A percentile compares a stretch with the other conserved stretches of the same genome.
Conservation (phyloP, 78 protist species). For the Paratrimastix pyriformis region DNA sequence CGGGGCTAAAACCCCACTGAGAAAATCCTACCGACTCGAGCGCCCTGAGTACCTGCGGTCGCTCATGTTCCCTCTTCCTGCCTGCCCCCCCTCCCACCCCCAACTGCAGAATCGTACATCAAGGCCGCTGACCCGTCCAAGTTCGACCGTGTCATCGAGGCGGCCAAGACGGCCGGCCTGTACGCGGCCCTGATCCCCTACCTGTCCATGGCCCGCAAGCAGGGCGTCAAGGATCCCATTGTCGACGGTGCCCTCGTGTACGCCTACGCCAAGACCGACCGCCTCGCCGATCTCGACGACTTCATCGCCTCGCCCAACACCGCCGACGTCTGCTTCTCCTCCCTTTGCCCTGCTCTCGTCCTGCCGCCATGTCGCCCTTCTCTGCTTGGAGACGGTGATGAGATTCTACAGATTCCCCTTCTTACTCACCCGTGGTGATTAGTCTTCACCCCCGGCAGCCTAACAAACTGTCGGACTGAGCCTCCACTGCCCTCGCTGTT, state of each 20-base stretch:
- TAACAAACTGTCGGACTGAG: too few relatives aligned
- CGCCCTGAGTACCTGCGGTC: too few relatives aligned
- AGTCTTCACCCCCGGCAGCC: too few relatives aligned
- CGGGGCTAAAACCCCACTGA: not conserved
- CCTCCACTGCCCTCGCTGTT: too few relatives aligned
- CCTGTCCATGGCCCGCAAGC: slow-evolving; percentile 81
- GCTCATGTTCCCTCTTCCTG: not conserved
- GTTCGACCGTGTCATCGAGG: slow-evolving; percentile 32
- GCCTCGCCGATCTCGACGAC: slow-evolving; percentile 92
- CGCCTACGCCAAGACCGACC: slow-evolving; percentile 83
- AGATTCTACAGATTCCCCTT: too few relatives aligned
- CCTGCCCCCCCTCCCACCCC: not conserved
- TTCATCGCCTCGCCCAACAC: slow-evolving; percentile 78
- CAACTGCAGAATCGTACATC: slow-evolving; percentile 35
- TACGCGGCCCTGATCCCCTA: slow-evolving; percentile 65
- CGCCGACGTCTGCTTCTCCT: slow-evolving; percentile 34
- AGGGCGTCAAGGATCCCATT: slow-evolving; percentile 68
- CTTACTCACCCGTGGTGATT: too few relatives aligned
- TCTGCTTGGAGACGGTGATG: too few relatives aligned
- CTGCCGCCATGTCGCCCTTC: too few relatives aligned
- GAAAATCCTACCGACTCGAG: not conserved
- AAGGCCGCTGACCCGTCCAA: slow-evolving; percentile 69
- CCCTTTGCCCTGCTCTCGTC: not conserved
- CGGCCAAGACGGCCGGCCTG: slow-evolving; percentile 44
- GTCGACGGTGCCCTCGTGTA: slow-evolving; percentile 90